Percentiles rank a stretch among this genome's conserved stretches.
Conservation (phyloP, 306 rosid genomes). For the Senna tora region DNA sequence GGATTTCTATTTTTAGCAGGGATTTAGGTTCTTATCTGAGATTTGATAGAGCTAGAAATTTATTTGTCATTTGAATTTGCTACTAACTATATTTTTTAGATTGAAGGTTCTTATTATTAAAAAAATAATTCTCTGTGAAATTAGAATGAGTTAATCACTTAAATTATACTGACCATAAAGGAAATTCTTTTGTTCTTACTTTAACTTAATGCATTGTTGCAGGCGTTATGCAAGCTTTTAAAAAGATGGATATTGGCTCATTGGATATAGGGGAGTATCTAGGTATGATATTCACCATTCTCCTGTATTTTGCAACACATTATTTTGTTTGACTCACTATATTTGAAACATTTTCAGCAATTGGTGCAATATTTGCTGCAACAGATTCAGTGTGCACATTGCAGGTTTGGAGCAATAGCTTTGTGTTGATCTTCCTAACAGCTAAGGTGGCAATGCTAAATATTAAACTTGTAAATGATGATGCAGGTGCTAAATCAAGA, state of each 20-base stretch:
- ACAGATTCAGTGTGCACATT: slow-evolving; percentile 99
- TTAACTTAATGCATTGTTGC: slow-evolving; percentile 50
- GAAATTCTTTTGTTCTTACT: slow-evolving; percentile 29
- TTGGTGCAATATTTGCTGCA: slow-evolving; percentile 96
- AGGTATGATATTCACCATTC: slow-evolving; percentile 52
- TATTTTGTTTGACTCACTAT: slow-evolving; percentile 34
- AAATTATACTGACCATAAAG: background rate
- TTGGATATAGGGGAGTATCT: slow-evolving; percentile 76
- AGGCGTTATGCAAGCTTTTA: slow-evolving; percentile 73
- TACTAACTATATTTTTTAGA: slow-evolving; percentile 12
- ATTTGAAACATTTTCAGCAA: slow-evolving; percentile 56
- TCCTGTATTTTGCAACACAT: slow-evolving; percentile 17
- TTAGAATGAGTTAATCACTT: background rate
- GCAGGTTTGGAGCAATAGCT: slow-evolving; percentile 65
- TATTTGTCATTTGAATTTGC: background rate
- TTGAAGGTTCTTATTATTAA: background rate
- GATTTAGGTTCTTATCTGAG: background rate
- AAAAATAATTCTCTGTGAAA: background rate
- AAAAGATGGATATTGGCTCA: slow-evolving; percentile 69
- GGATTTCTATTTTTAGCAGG: background rate
- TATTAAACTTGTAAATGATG: slow-evolving; percentile 39
- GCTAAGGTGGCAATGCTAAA: slow-evolving; percentile 28
- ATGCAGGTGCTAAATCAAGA: slow-evolving; percentile 93
- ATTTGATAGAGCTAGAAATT: too few relatives aligned
- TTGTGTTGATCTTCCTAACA: slow-evolving; percentile 25